phyloP scores from a whole-genome alignment of 345 rosid genomes.

The Aquilaria sinensis region DNA sequence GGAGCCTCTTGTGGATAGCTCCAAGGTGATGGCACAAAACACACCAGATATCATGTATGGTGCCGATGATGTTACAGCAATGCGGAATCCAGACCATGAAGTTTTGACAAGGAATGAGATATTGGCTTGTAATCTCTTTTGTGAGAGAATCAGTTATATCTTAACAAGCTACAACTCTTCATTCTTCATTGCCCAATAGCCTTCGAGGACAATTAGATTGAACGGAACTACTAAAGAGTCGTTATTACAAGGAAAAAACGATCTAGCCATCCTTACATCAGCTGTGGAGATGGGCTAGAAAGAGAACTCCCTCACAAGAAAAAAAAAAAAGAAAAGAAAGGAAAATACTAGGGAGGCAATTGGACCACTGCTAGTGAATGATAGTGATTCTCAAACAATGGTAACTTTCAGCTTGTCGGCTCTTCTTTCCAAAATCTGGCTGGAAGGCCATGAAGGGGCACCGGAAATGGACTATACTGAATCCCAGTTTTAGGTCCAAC shows the following conservation, averaged over 20 bases:
- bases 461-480: constrained; percentile 77
- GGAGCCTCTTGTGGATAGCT: constrained; percentile 13
- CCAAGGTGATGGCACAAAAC: neutral
- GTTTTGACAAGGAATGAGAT: neutral
- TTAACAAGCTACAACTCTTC: constrained; percentile 6
- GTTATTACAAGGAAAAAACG: neutral
- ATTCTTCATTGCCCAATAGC: neutral
- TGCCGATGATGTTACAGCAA: constrained; percentile 4
- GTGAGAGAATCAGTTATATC: neutral
- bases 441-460: constrained; percentile 63
- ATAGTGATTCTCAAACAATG: neutral
- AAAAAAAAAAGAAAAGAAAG: neutral
- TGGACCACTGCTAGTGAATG: neutral
- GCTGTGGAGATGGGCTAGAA: constrained; percentile 13
- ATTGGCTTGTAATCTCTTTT: neutral
- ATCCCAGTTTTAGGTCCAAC: constrained; percentile 45
- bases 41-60: neutral
- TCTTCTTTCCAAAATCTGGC: constrained; percentile 63
- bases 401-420: constrained; percentile 10
- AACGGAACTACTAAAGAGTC: neutral
- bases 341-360: neutral
- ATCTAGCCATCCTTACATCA: constrained; percentile 5
- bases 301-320: constrained; percentile 1
- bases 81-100: neutral
- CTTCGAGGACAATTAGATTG: neutral